A percentile compares a stretch with the other conserved stretches of the same genome.
These are phyloP conservation scores for Cladophialophora exuberans DNA, from an alignment of 2,329 filamentous ascomycete genomes.

Conservation along the genomic window DNA sequence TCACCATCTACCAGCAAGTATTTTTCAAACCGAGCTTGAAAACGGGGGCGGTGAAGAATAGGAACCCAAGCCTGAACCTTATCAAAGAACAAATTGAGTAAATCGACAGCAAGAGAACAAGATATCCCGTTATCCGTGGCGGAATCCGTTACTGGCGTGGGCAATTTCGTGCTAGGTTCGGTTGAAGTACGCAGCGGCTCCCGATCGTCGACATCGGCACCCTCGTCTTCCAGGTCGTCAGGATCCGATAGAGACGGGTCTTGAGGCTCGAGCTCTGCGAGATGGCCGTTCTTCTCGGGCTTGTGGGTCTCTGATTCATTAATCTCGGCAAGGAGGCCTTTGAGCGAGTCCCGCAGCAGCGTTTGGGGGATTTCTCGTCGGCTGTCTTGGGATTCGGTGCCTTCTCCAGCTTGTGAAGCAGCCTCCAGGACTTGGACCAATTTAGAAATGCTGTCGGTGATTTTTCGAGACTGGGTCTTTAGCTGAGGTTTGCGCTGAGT, in stretches of 20 bases:
- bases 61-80: constrained; percentile 84
- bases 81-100: constrained; percentile 86
- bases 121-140: constrained; percentile 5
- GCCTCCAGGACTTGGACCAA: constrained; percentile 23
- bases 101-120: constrained; percentile 66
- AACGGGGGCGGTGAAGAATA: constrained; percentile 86
- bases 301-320: constrained; percentile 7
- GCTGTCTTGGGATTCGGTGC: constrained; percentile 1
- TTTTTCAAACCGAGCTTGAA: constrained; percentile 41
- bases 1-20: constrained; percentile 16
- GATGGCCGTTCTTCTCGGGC: background rate
- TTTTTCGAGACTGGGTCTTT: constrained; percentile 22
- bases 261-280: background rate
- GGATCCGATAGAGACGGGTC: constrained; percentile 6
- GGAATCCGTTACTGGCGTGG: background rate
- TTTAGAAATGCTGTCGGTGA: constrained; percentile 20
- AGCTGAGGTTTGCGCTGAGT: constrained; percentile 21
- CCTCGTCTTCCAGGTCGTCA: constrained; percentile 15
- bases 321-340: constrained; percentile 24
- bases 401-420: constrained; percentile 16
- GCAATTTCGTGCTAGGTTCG: constrained; percentile 1
- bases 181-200: background rate
- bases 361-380: constrained; percentile 14
- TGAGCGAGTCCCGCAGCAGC: constrained; percentile 19
- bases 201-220: constrained; percentile 5